Conservation (phyloP, 768 basidiomycete genomes). For the Termitomyces titanicus region DNA sequence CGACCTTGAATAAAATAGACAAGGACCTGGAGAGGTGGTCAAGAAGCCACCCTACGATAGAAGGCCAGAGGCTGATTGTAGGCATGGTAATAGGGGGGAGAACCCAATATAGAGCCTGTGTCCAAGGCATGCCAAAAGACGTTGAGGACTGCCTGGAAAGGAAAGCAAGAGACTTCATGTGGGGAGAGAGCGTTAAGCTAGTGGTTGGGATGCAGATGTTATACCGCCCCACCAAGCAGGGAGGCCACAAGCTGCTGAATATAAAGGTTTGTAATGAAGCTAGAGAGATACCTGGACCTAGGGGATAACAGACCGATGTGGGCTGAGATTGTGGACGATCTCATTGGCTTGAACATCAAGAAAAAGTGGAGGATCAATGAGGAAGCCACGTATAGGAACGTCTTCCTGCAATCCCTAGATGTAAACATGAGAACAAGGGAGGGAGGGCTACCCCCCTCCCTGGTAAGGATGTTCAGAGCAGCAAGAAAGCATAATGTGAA, state of each 20-base stretch:
- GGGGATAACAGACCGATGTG: not conserved
- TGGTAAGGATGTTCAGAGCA: not conserved
- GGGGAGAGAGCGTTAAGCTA: not conserved
- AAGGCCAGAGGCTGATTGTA: slow-evolving; percentile 20
- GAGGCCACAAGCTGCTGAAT: not conserved
- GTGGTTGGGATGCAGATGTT: too few species aligned
- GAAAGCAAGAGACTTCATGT: slow-evolving; percentile 21
- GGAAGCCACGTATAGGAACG: not conserved
- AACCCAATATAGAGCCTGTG: slow-evolving; percentile 31
- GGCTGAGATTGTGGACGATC: not conserved
- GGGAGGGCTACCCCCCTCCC: not conserved
- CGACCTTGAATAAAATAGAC: slow-evolving; percentile 23
- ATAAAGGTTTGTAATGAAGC: not conserved
- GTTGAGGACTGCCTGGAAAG: slow-evolving; percentile 18
- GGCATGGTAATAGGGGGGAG: slow-evolving; percentile 25
- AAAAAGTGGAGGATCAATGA: too few species aligned
- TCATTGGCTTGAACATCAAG: not conserved
- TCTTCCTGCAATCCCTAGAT: not conserved
- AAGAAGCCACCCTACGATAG: slow-evolving; percentile 23
- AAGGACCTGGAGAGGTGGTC: slow-evolving; percentile 19
- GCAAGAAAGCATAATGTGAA: too few species aligned
- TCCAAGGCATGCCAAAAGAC: slow-evolving; percentile 33
- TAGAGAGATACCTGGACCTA: not conserved
- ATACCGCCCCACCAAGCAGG: too few species aligned
- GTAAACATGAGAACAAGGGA: not conserved